Percentiles rank a stretch among this genome's conserved stretches.
Evolutionary conservation across 176 grass and related monocot species (phyloP).

Genomic region (Musa acuminata): DNA sequence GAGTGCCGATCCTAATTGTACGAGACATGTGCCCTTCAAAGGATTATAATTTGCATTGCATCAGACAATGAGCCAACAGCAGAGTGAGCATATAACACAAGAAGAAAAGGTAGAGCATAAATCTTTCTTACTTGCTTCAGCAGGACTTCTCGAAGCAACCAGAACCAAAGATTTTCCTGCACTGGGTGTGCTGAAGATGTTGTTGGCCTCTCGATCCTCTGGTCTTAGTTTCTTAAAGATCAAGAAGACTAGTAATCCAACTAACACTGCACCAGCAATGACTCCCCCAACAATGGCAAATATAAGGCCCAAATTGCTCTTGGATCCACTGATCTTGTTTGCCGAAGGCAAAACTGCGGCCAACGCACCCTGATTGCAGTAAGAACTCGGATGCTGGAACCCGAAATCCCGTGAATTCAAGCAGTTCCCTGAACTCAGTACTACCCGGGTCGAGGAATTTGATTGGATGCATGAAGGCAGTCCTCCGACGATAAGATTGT

Average conservation of each 20-base stretch:
- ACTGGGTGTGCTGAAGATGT: slow-evolving; percentile 24
- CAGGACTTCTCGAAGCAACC: slow-evolving; percentile 33
- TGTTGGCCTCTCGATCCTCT: slow-evolving; percentile 16
- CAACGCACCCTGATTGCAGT: slow-evolving; percentile 57
- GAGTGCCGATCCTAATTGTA: slow-evolving; percentile 39
- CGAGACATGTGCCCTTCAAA: slow-evolving; percentile 59
- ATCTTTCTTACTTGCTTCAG: slow-evolving; percentile 61
- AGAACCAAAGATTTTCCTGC: slow-evolving; percentile 24
- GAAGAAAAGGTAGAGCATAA: neutral
- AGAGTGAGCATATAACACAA: neutral
- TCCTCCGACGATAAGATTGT: slow-evolving; percentile 58
- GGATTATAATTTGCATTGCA: neutral
- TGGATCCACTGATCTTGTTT: slow-evolving; percentile 24
- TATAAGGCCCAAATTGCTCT: slow-evolving; percentile 42
- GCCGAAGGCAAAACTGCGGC: slow-evolving; percentile 54
- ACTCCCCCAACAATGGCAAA: slow-evolving; percentile 51
- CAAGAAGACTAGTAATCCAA: slow-evolving; percentile 41
- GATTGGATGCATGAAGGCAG: slow-evolving; percentile 58
- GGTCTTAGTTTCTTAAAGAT: slow-evolving; percentile 41
- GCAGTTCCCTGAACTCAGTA: slow-evolving; percentile 65
- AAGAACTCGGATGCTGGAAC: slow-evolving; percentile 47
- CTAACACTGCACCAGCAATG: slow-evolving; percentile 39
- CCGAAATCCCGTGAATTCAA: slow-evolving; percentile 33
- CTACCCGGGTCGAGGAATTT: slow-evolving; percentile 35
- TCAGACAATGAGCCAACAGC: neutral